Percentiles rank a stretch among this genome's conserved stretches.
Evolutionary conservation across 768 basidiomycete genomes (phyloP).

Genomic region (Gymnopilus dilepis): DNA sequence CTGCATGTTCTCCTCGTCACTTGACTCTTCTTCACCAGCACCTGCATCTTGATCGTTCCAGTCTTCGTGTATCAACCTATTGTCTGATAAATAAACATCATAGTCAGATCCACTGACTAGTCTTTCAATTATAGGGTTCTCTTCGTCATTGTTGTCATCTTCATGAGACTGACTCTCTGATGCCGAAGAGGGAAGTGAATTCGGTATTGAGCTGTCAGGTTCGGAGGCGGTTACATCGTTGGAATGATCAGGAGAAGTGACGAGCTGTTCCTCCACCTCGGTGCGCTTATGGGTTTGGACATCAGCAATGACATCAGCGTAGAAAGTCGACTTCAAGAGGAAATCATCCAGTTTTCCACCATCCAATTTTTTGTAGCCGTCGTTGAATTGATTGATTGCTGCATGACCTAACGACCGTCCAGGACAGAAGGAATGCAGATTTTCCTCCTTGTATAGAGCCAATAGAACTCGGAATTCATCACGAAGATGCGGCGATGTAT

Average conservation of each 20-base stretch:
- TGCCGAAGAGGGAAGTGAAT: not conserved
- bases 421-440: slow-evolving; percentile 24
- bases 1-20: not conserved
- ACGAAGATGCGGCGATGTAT: slow-evolving; percentile 22
- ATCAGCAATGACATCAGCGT: not conserved
- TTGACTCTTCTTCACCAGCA: not conserved
- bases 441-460: slow-evolving; percentile 19
- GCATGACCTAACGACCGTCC: slow-evolving; percentile 23
- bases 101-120: slow-evolving; percentile 9
- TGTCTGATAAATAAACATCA: slow-evolving; percentile 1
- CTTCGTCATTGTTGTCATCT: not conserved
- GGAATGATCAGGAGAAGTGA: not conserved
- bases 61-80: not conserved
- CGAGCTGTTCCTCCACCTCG: not conserved
- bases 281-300: not conserved
- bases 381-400: slow-evolving; percentile 19
- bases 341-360: slow-evolving; percentile 1
- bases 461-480: slow-evolving; percentile 25
- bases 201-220: not conserved
- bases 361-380: slow-evolving; percentile 17
- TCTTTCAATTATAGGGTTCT: not conserved
- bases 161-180: not conserved
- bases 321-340: not conserved
- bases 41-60: not conserved
- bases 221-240: not conserved